Evolutionary conservation across 2,329 filamentous ascomycete genomes (phyloP).

Genomic region (Ampelomyces quisqualis): DNA sequence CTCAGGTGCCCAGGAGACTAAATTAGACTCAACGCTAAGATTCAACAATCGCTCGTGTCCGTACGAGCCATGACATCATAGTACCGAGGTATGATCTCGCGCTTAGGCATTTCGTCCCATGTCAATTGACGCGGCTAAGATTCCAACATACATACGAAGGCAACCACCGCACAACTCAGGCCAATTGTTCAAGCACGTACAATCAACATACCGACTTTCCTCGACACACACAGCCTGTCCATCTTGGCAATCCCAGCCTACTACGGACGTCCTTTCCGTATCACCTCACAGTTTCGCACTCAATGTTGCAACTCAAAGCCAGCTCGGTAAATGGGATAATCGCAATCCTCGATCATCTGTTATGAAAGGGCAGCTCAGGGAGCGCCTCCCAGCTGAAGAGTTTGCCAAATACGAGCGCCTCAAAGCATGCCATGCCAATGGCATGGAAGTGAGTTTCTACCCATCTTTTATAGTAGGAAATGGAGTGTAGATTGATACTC

Average conservation of each 20-base stretch:
- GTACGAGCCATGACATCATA: constrained; percentile 12
- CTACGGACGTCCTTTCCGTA: constrained; percentile 46
- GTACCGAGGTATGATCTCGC: constrained; percentile 9
- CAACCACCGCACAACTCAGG: no score
- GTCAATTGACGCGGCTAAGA: no score
- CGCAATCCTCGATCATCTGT: constrained; percentile 45
- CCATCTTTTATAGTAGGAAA: neutral
- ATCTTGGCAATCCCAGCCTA: constrained; percentile 50
- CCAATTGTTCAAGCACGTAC: no score
- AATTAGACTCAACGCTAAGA: no score
- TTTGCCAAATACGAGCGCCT: constrained; percentile 49
- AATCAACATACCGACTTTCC: constrained; percentile 17
- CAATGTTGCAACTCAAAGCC: constrained; percentile 40
- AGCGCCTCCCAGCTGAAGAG: constrained; percentile 38
- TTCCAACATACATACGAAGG: no score
- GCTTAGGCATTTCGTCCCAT: neutral
- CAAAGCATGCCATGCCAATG: constrained; percentile 50
- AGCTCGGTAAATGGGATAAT: constrained; percentile 46
- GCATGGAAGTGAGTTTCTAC: constrained; percentile 41
- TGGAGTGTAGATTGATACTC: neutral
- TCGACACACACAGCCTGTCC: constrained; percentile 41
- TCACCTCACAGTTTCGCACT: constrained; percentile 46
- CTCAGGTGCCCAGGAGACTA: no score
- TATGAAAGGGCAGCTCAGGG: constrained; percentile 40
- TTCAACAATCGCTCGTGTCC: neutral